Base-by-base conservation (phyloP, 2,329 filamentous ascomycete genomes). In the Pleoardoris graminearum region DNA sequence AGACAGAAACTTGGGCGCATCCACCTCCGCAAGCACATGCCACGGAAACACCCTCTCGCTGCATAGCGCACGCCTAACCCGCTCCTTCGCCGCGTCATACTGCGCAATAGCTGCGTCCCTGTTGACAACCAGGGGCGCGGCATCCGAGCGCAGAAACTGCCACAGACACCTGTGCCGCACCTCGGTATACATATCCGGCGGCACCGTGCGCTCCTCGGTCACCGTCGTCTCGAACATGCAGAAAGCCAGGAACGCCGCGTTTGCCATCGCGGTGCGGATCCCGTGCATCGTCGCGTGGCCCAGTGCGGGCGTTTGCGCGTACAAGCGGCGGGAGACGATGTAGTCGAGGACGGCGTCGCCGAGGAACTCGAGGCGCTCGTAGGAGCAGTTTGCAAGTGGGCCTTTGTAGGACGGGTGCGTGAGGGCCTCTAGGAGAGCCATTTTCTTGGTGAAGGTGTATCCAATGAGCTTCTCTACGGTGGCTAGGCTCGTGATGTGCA, bases 301-400 rank as follows among this genome's bases (percentile, higher is more conserved):
- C 10, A 83, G 72, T 2, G 79, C 66, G 2, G 71, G 68, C 0
- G 84, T 41, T 3, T 79, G 74, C 0, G 75, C 64, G 69, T 83
- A 88, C 5, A 93, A 74, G n/a, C 75, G 78, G 0, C 75, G 77
- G 7, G 90, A 85, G 43, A 97, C 77, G 50, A 96, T 77, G 61
- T 85, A 82, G 71, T 97, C 93, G 0, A 97, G 82, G 2, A 97
- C 78, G 0, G 91, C 84, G 62, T 97, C 93, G 1, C 93, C 93
- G 0, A 97, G 76, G 63, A 94, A 96, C 66, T 97, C 93, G 1
- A 97, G 81, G 0, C 91, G 83, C 60, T 97, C 89, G 62, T 86
- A 85, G 0, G 80, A 82, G 30, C 75, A 71, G 4, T 80, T 76
- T 14, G 75, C 72, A 25, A 77, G 58, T 1, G 62, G 61, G 1